Base-by-base conservation (phyloP, 257 asterid species). In the Sherardia arvensis region DNA sequence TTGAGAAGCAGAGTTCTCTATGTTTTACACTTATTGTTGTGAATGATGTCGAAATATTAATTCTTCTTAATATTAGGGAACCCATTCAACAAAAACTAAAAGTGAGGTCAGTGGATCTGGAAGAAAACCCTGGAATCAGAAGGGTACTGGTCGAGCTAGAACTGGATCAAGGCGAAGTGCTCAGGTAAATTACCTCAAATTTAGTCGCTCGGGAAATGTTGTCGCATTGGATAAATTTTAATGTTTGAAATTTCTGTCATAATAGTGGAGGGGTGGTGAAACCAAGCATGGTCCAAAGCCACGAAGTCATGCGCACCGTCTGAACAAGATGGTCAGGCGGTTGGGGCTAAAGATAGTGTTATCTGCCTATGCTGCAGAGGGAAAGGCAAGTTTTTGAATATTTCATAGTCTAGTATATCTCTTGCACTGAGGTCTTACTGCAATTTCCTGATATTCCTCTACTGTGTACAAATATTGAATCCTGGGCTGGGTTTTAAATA, bases 101-200 rank as follows among this genome's bases (percentile, higher is more conserved):
- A 87, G 97, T 66, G 97, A 92, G 81, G 99, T 92, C 61, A 89
- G 97, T 76, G 99, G 99, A 61, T 87, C 96, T 59, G 99, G 99
- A 26, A 80, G 84, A 78, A 92, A 89, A 69, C 99, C 99, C 23
- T 92, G 89, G 88, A 58, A 12, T 36, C 99, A 89, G 75, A 89
- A 92, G 80, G 96, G 97, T 53, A 79, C 91, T 40, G 99, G 99
- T 69, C 83, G 91, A 77, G 97, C 99, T 17, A 85, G 97, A 77
- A 92, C 83, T 69, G 96, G 96, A 69, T 80, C 99, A 45, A 56
- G 85, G 70, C 89, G 95, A 45, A 88, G 96, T 53, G 76, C 92
- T 71, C 96, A 91, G 92, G 98, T 91, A 20, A 69, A 71, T 70
- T 70, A 61, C 72, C 66, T 75, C 67, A 72, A n/a, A 47, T 23